Base-by-base conservation (phyloP, 257 asterid species). In the Capsicum chinense region DNA sequence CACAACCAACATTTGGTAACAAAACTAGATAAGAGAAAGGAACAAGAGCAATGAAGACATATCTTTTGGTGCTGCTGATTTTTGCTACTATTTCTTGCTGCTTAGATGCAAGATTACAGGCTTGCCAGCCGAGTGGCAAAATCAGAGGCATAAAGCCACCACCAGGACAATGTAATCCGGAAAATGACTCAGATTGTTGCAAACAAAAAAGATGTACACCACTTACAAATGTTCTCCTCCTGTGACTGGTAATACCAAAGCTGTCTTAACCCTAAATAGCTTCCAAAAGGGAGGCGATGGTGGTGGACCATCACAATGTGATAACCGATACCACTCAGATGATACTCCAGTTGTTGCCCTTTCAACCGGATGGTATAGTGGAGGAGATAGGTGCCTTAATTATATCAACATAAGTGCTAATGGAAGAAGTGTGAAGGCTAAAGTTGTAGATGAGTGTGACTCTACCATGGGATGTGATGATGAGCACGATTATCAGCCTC, bases 391-490 rank as follows among this genome's bases (percentile, higher is more conserved):
- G 37, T 62, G 68, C 68, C 68, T 62, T 9, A 83, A 87, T 17
- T 85, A 83, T 33, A 66, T 90, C 2, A 74, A 26, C 0, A 19
- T 87, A 54, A 85, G 86, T 67, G 89, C 81, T 57, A 90, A 87
- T 79, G 91, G 91, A 5, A 33, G 56, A 59, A 88, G 83, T 10
- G 88, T 88, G 83, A 82, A 56, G 4, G 91, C 93, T 0, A 83
- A 56, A 89, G 93, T 88, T 35, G 91, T 88, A 1, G 91, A 90
- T 37, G 91, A 87, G 85, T 86, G 93, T 60, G 91, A 90, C 83
- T 87, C 91, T 33, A 90, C 87, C 2, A 88, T 85, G 88, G 92
- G 91, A 9, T 90, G 92, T 52, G 92, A 90, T 57, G 83, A 79
- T 4, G 90, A 84, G 1, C 92, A 88, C 35, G 90, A 87, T 44